phyloP scores from a whole-genome alignment of 129 eudicot species.

The Artemisia argyi region DNA sequence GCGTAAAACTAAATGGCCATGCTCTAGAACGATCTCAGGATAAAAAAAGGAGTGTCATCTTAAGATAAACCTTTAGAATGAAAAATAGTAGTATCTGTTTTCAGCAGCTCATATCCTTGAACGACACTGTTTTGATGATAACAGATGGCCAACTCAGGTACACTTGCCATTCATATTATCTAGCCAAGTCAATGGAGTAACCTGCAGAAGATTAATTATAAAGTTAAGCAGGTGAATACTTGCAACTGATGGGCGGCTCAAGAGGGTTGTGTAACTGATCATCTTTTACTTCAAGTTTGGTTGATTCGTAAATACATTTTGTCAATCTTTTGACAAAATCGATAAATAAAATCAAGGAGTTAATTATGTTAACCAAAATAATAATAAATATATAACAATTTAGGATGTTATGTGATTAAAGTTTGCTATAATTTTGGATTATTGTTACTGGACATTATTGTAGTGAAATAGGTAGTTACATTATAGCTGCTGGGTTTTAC shows the following conservation, averaged over 20 bases:
- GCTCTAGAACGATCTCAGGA: conserved; percentile 89
- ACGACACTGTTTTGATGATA: conserved; percentile 95
- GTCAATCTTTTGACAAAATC: background rate
- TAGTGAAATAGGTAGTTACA: no score
- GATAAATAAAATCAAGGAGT: background rate
- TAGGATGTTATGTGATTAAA: conserved; percentile 5
- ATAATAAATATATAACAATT: background rate
- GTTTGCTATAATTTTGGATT: no score
- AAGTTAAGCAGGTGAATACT: background rate
- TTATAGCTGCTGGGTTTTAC: no score
- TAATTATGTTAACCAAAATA: background rate
- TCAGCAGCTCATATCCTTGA: conserved; percentile 94
- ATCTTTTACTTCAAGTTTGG: background rate
- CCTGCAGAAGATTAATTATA: conserved; percentile 39
- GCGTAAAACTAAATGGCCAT: no score
- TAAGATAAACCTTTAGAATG: conserved; percentile 83
- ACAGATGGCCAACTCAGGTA: no score
- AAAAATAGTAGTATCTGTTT: conserved; percentile 88
- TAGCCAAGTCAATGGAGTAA: conserved; percentile 91
- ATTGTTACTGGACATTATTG: no score
- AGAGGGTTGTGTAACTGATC: background rate
- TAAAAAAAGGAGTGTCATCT: conserved; percentile 89
- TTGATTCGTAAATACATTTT: background rate
- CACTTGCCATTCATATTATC: conserved; percentile 98
- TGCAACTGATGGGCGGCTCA: background rate